phyloP scores from a whole-genome alignment of 2,329 filamentous ascomycete species.

The Coleophoma crateriformis region DNA sequence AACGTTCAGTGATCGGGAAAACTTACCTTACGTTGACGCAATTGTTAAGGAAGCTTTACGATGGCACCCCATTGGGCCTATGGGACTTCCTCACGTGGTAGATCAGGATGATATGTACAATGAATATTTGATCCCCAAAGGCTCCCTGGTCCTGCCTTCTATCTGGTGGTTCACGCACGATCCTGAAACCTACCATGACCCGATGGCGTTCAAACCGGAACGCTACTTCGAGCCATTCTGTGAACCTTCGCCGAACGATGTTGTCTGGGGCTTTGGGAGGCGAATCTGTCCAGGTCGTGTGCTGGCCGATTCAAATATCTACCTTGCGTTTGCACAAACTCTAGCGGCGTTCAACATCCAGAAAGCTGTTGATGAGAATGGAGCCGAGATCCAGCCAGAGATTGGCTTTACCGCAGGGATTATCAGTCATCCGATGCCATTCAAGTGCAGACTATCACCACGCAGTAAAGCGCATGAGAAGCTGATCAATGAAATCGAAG shows the following conservation, averaged over 20 bases:
- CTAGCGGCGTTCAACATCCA: conserved; percentile 40
- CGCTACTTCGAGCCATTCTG: no score
- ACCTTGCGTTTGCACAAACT: conserved; percentile 30
- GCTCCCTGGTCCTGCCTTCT: conserved; percentile 27
- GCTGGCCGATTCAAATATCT: conserved; percentile 4
- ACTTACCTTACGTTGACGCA: no score
- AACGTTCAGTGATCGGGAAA: no score
- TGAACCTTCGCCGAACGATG: conserved; percentile 18
- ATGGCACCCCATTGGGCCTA: conserved; percentile 36
- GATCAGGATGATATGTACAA: conserved; percentile 47
- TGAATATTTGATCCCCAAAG: conserved; percentile 50
- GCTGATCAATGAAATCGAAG: conserved; percentile 28
- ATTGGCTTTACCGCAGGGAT: conserved; percentile 27
- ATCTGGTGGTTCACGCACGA: conserved; percentile 19
- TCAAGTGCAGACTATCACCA: conserved; percentile 26
- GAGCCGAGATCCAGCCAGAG: conserved; percentile 26
- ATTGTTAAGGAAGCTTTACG: conserved; percentile 29
- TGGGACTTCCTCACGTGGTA: conserved; percentile 47
- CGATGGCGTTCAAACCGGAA: conserved; percentile 34
- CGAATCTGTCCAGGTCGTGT: conserved; percentile 14
- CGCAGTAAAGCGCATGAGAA: conserved; percentile 26
- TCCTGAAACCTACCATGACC: conserved; percentile 30
- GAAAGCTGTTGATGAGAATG: conserved; percentile 29
- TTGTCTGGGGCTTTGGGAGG: conserved; percentile 4
- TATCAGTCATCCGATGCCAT: conserved; percentile 33